Conservation (phyloP, 129 eudicot genomes). For the Centrapalus pauciflorus region DNA sequence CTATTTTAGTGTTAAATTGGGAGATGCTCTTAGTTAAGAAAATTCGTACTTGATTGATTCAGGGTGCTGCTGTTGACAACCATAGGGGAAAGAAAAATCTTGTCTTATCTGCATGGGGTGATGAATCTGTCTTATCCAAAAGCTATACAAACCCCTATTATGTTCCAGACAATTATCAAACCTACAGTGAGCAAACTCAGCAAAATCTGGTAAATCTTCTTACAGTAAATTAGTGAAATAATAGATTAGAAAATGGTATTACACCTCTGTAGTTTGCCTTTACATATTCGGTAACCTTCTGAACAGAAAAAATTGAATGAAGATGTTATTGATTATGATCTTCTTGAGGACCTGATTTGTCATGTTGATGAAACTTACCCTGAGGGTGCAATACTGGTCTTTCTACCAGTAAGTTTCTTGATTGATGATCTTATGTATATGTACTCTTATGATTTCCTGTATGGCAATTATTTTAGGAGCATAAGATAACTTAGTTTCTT, state of each 20-base stretch:
- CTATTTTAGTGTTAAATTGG: too few relatives aligned
- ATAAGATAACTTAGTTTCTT: slow-evolving; percentile 8
- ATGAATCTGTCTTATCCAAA: slow-evolving; percentile 69
- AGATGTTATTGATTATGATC: slow-evolving; percentile 91
- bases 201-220: slow-evolving; percentile 67
- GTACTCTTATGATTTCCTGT: slow-evolving; percentile 3
- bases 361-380: slow-evolving; percentile 74
- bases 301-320: slow-evolving; percentile 81
- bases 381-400: slow-evolving; percentile 83
- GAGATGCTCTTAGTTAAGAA: too few relatives aligned
- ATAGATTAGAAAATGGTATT: not conserved
- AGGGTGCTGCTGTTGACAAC: slow-evolving; percentile 76
- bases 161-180: slow-evolving; percentile 48
- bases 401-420: slow-evolving; percentile 60
- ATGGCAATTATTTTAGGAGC: not conserved
- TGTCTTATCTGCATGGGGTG: slow-evolving; percentile 87
- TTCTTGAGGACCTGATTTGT: slow-evolving; percentile 87
- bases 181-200: slow-evolving; percentile 77
- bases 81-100: slow-evolving; percentile 89
- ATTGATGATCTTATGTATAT: not conserved
- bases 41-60: slow-evolving; percentile 15
- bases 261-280: slow-evolving; percentile 5
- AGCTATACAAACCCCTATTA: slow-evolving; percentile 64
- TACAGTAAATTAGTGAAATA: not conserved
- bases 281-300: slow-evolving; percentile 4